Evolutionary conservation across 352 stramenopile genomes (phyloP), one percentile per base, ranked within the genome.

Genomic region (Globisporangium paddicum): DNA sequence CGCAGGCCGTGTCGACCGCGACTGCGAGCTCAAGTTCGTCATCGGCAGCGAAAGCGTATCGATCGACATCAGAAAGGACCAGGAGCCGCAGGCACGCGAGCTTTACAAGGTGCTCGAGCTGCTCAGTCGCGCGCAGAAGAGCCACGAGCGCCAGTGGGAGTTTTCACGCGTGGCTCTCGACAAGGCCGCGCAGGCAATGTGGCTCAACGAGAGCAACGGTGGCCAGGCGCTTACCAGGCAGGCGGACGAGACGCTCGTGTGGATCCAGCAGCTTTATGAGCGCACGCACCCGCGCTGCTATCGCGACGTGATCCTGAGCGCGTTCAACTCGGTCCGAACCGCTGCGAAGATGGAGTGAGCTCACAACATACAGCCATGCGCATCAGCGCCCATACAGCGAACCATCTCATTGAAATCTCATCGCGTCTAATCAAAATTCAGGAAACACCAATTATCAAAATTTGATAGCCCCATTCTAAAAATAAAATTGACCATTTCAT

Each of bases 51-150:
- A 58, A 14, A 34, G 48, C 18, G 56, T 82, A 34, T 68, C 64
- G 34, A 66, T 82, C 32, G 65, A 71, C 23, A 62, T 82, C 10
- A 62, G 60, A 3, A 59, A 62, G 8, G 63, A 49, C 25, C 69
- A 79, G 26, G 69, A 77, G 34, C 50, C 51, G 6, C 32, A 61
- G 26, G 62, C 62, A 42, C 69, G 69, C 41, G 61, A 57, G 0
- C 71, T 73, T 42, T 79, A 79, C 63, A 79, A 79, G 63, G 72
- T 73, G 32, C 50, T 82, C 16, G 58, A 66, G 38, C 44, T 79
- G 26, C 60, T 82, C 28, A 51, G 67, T 1, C 72, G 72, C 21
- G 56, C 44, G 9, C 72, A 82, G 53, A 57, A 69, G 19, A 75
- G 14, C 67, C 75, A 79, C 47, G 61, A 76, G 37, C 54, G 66